Evolutionary conservation across 2,329 filamentous ascomycete species (phyloP), one percentile per base, ranked within the genome.

Genomic region (Dryadomyces quercivorus): DNA sequence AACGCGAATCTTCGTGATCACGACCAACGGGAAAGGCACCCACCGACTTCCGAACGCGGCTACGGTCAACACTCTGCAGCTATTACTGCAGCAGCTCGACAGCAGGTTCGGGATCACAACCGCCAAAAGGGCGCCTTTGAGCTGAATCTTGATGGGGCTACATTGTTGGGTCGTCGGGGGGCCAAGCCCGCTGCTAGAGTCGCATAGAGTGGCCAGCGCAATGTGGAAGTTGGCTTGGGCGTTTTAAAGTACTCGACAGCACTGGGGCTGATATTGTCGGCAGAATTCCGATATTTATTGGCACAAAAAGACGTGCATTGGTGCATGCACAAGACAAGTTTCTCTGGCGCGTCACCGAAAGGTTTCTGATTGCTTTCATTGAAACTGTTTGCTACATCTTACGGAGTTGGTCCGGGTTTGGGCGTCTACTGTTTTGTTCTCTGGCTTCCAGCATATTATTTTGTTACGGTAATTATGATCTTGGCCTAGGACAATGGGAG

Each of bases 1-100:
- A 86, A 89, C 60, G 85, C 93, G 5, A 88, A 86, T 55, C 79
- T 96, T 20, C 76, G 77, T 46, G 77, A 81, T 52, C 81, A 64
- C 70, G 82, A 65, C 70, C 81, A 70, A 65, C 72, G 76, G 49
- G 76, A 80, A 57, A 72, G 71, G 45, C 70, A 53, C 57, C 63
- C 22, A 12, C 36, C 56, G 52, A 22, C 57, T 53, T 5, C 71
- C 55, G 74, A 81, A 53, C 80, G 77, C 60, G 91, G 91, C 0
- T 96, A 95, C 62, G 91, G 90, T 2, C 90, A 95, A 65, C 92
- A 96, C 65, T 92, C 86, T 53, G 81, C 91, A 0, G 76, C 85
- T 1, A 86, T 96, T 0, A 88, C 91, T 0, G 85, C 87, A 0
- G 90, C 91, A 0, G 91, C 89, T 3, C 85, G 86, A 62, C 83